Conservation (phyloP, 2,329 filamentous ascomycete genomes). For the Boeremia lycopersici region DNA sequence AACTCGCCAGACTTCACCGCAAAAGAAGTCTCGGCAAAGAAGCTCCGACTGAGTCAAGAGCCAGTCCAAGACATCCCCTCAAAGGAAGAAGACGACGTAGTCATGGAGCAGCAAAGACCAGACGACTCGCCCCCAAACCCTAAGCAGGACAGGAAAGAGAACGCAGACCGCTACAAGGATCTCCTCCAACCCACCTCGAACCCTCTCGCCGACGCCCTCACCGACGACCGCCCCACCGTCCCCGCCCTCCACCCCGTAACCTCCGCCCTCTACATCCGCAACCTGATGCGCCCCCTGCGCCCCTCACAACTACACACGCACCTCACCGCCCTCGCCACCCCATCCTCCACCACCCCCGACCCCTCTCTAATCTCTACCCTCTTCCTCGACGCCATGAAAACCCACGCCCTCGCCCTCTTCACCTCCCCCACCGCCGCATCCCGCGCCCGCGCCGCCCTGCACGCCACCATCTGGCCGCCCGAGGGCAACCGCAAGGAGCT, state of each 20-base stretch:
- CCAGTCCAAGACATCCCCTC: slow-evolving; percentile 36
- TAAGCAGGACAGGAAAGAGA: slow-evolving; percentile 35
- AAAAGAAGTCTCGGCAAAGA: slow-evolving; percentile 52
- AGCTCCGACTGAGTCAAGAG: slow-evolving; percentile 48
- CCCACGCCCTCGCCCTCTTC: slow-evolving; percentile 84
- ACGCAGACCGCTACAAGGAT: slow-evolving; percentile 43
- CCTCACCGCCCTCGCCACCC: slow-evolving; percentile 70
- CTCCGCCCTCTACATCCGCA: slow-evolving; percentile 76
- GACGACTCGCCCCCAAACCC: slow-evolving; percentile 20
- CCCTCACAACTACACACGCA: slow-evolving; percentile 70
- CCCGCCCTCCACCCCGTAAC: slow-evolving; percentile 52
- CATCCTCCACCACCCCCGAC: slow-evolving; percentile 57
- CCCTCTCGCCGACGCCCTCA: slow-evolving; percentile 20
- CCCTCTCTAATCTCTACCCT: slow-evolving; percentile 49
- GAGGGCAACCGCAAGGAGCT: slow-evolving; percentile 83
- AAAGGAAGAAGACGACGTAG: slow-evolving; percentile 39
- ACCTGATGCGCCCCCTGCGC: slow-evolving; percentile 87
- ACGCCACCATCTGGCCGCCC: slow-evolving; percentile 82
- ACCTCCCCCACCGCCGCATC: slow-evolving; percentile 71
- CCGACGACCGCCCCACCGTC: slow-evolving; percentile 40
- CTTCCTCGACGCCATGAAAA: slow-evolving; percentile 82
- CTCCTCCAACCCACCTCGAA: slow-evolving; percentile 32
- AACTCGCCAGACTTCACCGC: slow-evolving; percentile 43
- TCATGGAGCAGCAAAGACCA: slow-evolving; percentile 36
- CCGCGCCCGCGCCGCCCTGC: slow-evolving; percentile 75